Evolutionary conservation across 768 basidiomycete genomes (phyloP), one percentile per base, ranked within the genome.

Genomic region (Pleurotus giganteus): DNA sequence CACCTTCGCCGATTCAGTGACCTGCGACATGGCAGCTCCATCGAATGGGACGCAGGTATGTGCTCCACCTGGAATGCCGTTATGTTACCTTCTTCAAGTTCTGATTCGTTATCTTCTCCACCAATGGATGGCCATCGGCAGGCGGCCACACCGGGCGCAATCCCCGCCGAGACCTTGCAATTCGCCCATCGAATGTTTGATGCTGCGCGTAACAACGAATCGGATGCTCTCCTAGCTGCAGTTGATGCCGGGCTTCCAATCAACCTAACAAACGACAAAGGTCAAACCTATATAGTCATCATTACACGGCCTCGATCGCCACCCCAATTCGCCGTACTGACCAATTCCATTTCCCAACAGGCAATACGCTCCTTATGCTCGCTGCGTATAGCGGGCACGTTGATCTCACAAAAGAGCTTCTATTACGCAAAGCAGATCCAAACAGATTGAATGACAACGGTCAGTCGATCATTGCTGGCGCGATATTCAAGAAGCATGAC

Each of bases 341-440:
- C 23, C 15, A 37, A 56, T 27, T n/a, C 3, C 4, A n/a, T 0
- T n/a, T 32, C 36, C 29, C 36, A 31, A 24, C 62, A 85, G 89
- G 90, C 19, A 91, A 91, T 65, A 88, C 88, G 4, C 72, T 92
- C 4, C 71, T 91, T 51, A 91, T 91, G 88, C 79, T 90, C 47
- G 84, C 86, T 2, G 80, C 89, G 2, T 91, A 91, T 63, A 76
- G 82, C 19, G 89, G 89, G 1, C 86, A 90, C 60, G 66, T 71
- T 0, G 69, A 74, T 1, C 78, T 88, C 17, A 71, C 80, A 1
- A 71, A 71, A 43, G 76, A 74, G 12, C 76, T 92, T 24, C 67
- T 90, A 44, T 61, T 69, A 4, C 75, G 78, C 29, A 79, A 80
- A 2, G 87, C 81, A 34, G 86, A 91, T 65, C 81, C 84, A 1